phyloP scores from a whole-genome alignment of 2,329 filamentous ascomycete species.

The Phaeoacremonium minimum region DNA sequence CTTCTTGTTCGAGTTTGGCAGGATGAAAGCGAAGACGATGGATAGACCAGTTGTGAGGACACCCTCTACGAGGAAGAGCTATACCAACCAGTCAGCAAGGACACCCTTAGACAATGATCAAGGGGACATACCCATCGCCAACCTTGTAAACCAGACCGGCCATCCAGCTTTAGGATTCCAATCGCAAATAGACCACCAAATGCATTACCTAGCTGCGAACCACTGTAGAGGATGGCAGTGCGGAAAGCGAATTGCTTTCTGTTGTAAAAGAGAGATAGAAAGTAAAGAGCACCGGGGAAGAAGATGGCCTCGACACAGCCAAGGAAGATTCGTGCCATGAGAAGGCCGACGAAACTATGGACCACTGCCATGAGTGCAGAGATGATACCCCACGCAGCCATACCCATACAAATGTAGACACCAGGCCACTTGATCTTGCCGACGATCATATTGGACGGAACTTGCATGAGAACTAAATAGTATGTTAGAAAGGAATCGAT shows the following conservation, averaged over 20 bases:
- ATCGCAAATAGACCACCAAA: constrained; percentile 29
- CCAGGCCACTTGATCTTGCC: constrained; percentile 34
- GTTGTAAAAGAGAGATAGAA: constrained; percentile 34
- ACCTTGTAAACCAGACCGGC: constrained; percentile 14
- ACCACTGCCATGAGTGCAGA: constrained; percentile 43
- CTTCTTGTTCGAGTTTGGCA: too few relatives aligned
- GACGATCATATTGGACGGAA: constrained; percentile 30
- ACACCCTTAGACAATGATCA: too few relatives aligned
- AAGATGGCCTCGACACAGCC: constrained; percentile 53
- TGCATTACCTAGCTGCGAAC: constrained; percentile 24
- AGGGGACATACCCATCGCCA: constrained; percentile 27
- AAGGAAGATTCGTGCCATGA: constrained; percentile 42
- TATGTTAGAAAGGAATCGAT: too few relatives aligned
- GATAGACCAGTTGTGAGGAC: too few relatives aligned
- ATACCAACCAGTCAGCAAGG: too few relatives aligned
- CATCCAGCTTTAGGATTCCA: constrained; percentile 20
- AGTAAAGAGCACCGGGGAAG: constrained; percentile 39
- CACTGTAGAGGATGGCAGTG: constrained; percentile 25
- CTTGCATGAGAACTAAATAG: constrained; percentile 27
- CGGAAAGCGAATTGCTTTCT: constrained; percentile 27
- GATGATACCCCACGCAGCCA: constrained; percentile 45
- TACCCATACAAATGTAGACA: constrained; percentile 42
- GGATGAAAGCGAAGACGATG: too few relatives aligned
- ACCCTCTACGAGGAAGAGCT: too few relatives aligned
- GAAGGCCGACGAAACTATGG: constrained; percentile 37